Conservation (phyloP, 148 eudicot species). For the Silene latifolia region DNA sequence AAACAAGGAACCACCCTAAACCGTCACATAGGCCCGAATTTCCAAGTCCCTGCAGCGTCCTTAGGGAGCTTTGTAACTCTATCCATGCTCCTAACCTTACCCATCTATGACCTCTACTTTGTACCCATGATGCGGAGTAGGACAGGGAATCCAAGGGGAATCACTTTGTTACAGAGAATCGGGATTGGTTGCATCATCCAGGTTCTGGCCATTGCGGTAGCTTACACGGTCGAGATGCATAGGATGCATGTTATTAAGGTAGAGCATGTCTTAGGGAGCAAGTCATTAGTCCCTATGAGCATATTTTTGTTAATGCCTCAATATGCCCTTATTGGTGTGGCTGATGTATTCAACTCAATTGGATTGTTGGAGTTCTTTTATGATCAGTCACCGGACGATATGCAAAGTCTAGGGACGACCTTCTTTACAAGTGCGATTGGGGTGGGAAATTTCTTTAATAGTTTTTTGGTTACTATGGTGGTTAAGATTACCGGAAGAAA, state of each 20-base stretch:
- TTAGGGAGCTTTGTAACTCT: conserved; percentile 71
- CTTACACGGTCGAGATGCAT: conserved; percentile 55
- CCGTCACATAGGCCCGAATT: conserved; percentile 42
- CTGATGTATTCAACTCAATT: conserved; percentile 74
- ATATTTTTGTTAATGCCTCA: conserved; percentile 76
- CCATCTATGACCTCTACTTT: conserved; percentile 70
- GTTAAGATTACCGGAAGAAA: conserved; percentile 47
- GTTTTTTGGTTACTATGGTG: conserved; percentile 72
- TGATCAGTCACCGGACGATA: conserved; percentile 86
- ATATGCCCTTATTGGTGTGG: conserved; percentile 71
- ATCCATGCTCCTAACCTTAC: conserved; percentile 65
- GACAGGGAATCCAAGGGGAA: conserved; percentile 74
- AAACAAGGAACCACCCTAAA: conserved; percentile 85
- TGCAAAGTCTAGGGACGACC: conserved; percentile 88
- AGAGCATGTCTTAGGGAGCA: conserved; percentile 30
- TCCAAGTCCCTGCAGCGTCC: conserved; percentile 82
- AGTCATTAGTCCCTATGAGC: conserved; percentile 57
- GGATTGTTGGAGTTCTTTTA: conserved; percentile 85
- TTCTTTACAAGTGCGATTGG: conserved; percentile 81
- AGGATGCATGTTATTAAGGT: conserved; percentile 51
- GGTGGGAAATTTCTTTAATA: conserved; percentile 73
- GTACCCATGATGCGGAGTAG: conserved; percentile 58
- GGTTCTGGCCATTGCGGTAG: conserved; percentile 56
- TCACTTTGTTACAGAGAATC: conserved; percentile 66
- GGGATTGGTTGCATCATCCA: conserved; percentile 73